Evolutionary conservation across 2,329 filamentous ascomycete species (phyloP).

Genomic region (Ophiocordyceps camponoti-leonardi): DNA sequence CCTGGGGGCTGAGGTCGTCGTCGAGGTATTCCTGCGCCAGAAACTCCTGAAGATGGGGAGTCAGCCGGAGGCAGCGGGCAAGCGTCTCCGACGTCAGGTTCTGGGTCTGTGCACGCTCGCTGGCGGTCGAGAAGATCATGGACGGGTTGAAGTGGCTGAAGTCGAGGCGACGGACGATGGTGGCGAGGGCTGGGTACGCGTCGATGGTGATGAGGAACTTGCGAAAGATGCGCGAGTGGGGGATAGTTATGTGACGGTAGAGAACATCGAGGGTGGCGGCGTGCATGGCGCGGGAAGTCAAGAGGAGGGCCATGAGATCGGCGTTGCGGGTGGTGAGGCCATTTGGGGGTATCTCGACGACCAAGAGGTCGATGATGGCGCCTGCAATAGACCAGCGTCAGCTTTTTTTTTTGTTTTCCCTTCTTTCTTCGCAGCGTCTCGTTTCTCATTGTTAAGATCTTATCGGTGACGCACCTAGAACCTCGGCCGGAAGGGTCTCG

Average conservation of each 20-base stretch:
- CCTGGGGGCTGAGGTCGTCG: slow-evolving; percentile 50
- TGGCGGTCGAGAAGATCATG: slow-evolving; percentile 56
- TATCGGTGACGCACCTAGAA: slow-evolving; percentile 40
- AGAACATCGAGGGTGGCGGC: slow-evolving; percentile 56
- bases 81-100: slow-evolving; percentile 63
- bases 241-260: slow-evolving; percentile 66
- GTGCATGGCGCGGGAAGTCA: slow-evolving; percentile 61
- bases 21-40: slow-evolving; percentile 69
- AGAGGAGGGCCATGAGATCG: slow-evolving; percentile 57
- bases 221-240: slow-evolving; percentile 67
- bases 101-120: slow-evolving; percentile 56
- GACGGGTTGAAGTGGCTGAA: slow-evolving; percentile 77
- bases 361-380: slow-evolving; percentile 57
- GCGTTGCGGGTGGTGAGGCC: slow-evolving; percentile 60
- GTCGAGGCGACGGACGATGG: slow-evolving; percentile 61
- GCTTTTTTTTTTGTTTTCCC: too few species aligned
- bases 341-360: slow-evolving; percentile 55
- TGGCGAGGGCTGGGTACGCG: slow-evolving; percentile 50
- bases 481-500: slow-evolving; percentile 52
- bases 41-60: slow-evolving; percentile 61
- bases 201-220: slow-evolving; percentile 59
- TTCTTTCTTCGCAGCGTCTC: too few species aligned
- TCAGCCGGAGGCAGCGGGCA: slow-evolving; percentile 51
- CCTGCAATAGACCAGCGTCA: slow-evolving; percentile 23
- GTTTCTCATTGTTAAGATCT: too few species aligned